Evolutionary conservation across 2,329 filamentous ascomycete genomes (phyloP).

Genomic region (Diaporthe eres): DNA sequence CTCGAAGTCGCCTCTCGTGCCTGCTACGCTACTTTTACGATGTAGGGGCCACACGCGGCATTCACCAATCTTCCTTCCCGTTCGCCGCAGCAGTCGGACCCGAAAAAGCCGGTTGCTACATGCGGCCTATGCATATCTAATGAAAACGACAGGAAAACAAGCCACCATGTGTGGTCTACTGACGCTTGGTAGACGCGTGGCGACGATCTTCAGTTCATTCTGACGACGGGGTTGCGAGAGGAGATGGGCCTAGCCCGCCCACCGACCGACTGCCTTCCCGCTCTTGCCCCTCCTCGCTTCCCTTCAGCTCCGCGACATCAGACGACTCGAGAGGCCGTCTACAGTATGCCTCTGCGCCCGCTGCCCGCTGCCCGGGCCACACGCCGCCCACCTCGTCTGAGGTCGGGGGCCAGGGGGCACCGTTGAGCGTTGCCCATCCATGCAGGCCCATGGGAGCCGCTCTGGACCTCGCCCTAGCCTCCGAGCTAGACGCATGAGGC

Average conservation of each 20-base stretch:
- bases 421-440: conserved; percentile 9
- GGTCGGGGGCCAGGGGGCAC: conserved; percentile 15
- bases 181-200: conserved; percentile 28
- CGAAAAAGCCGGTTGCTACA: conserved; percentile 30
- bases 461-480: background rate
- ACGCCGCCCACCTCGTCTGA: background rate
- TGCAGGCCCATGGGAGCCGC: conserved; percentile 16
- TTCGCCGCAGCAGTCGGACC: conserved; percentile 25
- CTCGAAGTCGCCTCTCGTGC: conserved; percentile 3
- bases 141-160: conserved; percentile 23
- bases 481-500: conserved; percentile 15
- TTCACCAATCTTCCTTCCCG: background rate
- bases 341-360: background rate
- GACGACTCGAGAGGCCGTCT: background rate
- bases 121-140: conserved; percentile 11
- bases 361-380: conserved; percentile 4
- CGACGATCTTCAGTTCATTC: conserved; percentile 27
- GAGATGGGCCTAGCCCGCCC: conserved; percentile 1
- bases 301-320: conserved; percentile 16
- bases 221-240: conserved; percentile 11
- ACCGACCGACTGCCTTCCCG: background rate
- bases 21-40: background rate
- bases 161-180: conserved; percentile 10
- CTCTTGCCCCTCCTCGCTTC: background rate
- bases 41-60: conserved; percentile 5